phyloP scores from a whole-genome alignment of 306 rosid species.

The Cicer yamashitae region DNA sequence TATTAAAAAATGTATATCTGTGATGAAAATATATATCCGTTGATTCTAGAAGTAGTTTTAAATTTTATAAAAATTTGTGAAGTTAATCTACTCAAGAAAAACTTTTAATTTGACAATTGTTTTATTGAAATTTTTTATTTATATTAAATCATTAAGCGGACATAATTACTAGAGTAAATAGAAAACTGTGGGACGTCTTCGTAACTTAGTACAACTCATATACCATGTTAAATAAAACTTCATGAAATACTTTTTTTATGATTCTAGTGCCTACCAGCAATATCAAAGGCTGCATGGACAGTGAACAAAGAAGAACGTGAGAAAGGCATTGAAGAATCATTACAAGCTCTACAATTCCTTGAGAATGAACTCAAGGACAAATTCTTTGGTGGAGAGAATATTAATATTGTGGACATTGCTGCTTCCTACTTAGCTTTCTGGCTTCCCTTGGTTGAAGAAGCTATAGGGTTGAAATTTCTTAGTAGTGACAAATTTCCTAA shows the following conservation, averaged over 20 bases:
- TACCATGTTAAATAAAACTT: background rate
- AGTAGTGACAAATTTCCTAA: constrained; percentile 52
- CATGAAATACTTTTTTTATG: background rate
- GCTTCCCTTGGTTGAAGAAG: constrained; percentile 57
- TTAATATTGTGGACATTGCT: constrained; percentile 59
- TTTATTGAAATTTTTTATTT: no score
- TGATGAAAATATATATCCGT: no score
- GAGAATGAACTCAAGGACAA: constrained; percentile 49
- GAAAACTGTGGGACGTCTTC: no score
- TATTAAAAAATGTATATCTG: no score
- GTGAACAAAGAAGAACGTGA: constrained; percentile 43
- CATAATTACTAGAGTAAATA: no score
- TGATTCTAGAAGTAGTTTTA: no score
- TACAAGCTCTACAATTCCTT: constrained; percentile 36
- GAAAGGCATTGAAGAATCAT: constrained; percentile 40
- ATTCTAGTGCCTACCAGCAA: constrained; percentile 8
- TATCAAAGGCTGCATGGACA: constrained; percentile 39
- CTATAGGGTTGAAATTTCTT: constrained; percentile 44
- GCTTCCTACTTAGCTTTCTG: constrained; percentile 52
- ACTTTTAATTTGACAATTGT: no score
- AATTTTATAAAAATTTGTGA: no score
- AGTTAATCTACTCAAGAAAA: no score
- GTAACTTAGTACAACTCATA: no score
- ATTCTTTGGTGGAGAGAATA: constrained; percentile 50
- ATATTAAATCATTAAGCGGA: no score